Evolutionary conservation across 495 filamentous ascomycete species (phyloP).

Genomic region (Xanthoparmelia taractica): DNA sequence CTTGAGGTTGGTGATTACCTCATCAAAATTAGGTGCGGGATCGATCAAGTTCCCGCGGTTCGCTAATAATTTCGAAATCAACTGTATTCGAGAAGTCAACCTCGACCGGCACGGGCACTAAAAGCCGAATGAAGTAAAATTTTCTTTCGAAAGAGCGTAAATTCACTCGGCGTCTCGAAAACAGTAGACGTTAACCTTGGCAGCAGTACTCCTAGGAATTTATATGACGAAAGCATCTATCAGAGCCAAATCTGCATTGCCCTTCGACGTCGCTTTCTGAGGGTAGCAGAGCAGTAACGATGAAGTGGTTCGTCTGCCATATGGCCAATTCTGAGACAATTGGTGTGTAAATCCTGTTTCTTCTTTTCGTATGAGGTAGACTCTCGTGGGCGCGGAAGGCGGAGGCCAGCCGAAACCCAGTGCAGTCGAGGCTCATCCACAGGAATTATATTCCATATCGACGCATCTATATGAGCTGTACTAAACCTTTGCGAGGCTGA

Average conservation of each 20-base stretch:
- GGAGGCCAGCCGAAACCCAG: not conserved
- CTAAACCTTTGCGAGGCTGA: slow-evolving; percentile 44
- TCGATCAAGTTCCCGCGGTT: no score
- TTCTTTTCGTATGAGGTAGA: not conserved
- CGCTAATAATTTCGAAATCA: no score
- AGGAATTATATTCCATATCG: not conserved
- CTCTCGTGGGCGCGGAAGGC: not conserved
- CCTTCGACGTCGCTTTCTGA: not conserved
- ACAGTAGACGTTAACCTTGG: no score
- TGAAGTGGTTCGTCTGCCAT: not conserved
- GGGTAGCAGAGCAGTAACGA: not conserved
- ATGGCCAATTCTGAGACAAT: not conserved
- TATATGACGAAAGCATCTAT: not conserved
- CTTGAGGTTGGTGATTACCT: no score
- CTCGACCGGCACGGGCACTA: not conserved
- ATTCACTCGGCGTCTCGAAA: no score
- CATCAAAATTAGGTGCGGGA: no score
- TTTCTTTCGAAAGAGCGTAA: no score
- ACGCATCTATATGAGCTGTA: slow-evolving; percentile 33
- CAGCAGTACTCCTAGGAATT: not conserved
- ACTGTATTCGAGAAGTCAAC: not conserved
- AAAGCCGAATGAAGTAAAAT: not conserved
- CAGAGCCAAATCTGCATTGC: not conserved
- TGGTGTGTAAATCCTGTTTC: not conserved
- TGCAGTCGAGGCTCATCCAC: not conserved